Evolutionary conservation across 257 asterid genomes (phyloP).

Genomic region (Phtheirospermum japonicum): DNA sequence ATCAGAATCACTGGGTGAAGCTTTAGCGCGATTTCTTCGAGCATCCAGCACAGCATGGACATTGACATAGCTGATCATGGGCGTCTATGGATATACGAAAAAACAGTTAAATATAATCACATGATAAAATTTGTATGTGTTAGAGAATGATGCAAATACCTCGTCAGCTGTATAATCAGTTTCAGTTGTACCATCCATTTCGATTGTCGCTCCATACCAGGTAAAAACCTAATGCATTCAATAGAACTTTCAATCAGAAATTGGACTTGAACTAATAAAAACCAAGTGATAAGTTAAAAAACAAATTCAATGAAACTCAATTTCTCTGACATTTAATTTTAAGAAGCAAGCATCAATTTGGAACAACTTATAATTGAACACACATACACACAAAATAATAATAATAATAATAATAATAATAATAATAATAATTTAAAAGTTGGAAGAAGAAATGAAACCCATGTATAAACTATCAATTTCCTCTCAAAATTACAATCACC

Average conservation of each 20-base stretch:
- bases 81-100: slow-evolving; percentile 56
- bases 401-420: too few species aligned
- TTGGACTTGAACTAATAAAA: too few species aligned
- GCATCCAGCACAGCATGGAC: slow-evolving; percentile 95
- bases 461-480: not conserved
- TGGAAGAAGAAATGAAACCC: not conserved
- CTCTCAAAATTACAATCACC: not conserved
- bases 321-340: slow-evolving; percentile 1
- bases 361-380: not conserved
- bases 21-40: slow-evolving; percentile 86
- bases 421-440: too few species aligned
- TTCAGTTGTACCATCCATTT: slow-evolving; percentile 86
- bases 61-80: slow-evolving; percentile 91
- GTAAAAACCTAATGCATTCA: slow-evolving; percentile 64
- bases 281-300: too few species aligned
- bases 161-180: slow-evolving; percentile 95
- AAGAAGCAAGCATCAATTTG: not conserved
- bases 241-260: not conserved
- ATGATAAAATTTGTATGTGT: not conserved
- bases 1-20: slow-evolving; percentile 80
- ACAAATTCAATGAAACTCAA: slow-evolving; percentile 10
- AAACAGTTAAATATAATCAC: not conserved
- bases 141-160: slow-evolving; percentile 39
- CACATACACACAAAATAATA: not conserved
- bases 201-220: slow-evolving; percentile 95